Base-by-base conservation (phyloP, 1,284 basidiomycete species). In the Athelia sp. region DNA sequence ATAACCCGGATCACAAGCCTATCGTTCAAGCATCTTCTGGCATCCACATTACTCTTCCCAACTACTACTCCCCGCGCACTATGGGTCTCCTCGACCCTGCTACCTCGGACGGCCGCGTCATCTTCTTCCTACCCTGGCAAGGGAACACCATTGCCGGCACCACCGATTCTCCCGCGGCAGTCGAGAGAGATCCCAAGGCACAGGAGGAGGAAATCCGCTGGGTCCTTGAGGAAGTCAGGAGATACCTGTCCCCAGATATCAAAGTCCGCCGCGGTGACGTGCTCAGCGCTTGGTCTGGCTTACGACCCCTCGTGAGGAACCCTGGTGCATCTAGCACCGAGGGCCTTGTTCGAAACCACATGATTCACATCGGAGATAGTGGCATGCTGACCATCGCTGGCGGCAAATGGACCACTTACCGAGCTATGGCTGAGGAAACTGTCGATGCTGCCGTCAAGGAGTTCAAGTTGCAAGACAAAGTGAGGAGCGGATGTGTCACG, bases 61-160 rank as follows among this genome's bases (percentile, higher is more conserved):
- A 92, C 66, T 99, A 98, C 75, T 98, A 97, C 64, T 92, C 93
- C 6, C 95, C 96, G 2, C 86, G 92, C 46, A 90, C 82, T 51
- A 98, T 98, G 90, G 96, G 95, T 46, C 79, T 99, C 6, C 82
- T 99, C 48, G 96, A 99, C 70, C 96, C 96, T 0, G 79, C 91
- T 10, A 98, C 96, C 8, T 94, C 90, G 0, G 96, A 99, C 59
- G 96, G 96, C 1, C 87, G 96, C 43, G 95, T 99, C 52, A 96
- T 98, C 64, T 99, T 98, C 79, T 98, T 98, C 82, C 79, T 99
- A 18, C 96, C 96, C 0, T 99, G 96, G 96, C 90, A 98, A 71
- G 96, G 96, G 19, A 93, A 91, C 70, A 95, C 94, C 45, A 96
- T 99, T 55, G 96, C 96, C 2, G 96, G 95, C 22, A 98, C 96